phyloP scores from a whole-genome alignment of 2,329 filamentous ascomycete species.

The Raffaelea arxii region DNA sequence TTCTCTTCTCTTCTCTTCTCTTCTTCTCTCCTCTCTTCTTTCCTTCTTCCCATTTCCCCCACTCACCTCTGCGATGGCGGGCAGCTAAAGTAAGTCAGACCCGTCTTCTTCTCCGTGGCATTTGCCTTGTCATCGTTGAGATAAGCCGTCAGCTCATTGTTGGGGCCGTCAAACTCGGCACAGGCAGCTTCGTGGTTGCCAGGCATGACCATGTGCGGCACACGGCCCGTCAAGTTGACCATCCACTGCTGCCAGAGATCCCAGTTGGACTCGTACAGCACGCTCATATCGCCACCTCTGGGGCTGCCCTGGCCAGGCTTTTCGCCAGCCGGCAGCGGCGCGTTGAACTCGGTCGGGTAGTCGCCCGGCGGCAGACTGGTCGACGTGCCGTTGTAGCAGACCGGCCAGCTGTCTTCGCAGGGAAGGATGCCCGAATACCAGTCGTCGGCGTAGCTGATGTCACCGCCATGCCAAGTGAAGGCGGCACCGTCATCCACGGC shows the following conservation, averaged over 20 bases:
- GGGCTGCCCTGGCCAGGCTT: conserved; percentile 34
- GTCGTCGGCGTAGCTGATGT: conserved; percentile 31
- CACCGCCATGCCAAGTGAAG: conserved; percentile 44
- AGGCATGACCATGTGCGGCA: conserved; percentile 39
- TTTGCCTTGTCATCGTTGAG: conserved; percentile 33
- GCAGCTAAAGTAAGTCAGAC: conserved; percentile 40
- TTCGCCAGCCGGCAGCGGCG: conserved; percentile 34
- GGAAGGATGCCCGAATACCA: conserved; percentile 32
- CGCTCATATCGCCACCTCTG: conserved; percentile 36
- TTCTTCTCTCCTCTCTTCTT: no score
- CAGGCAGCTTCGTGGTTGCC: conserved; percentile 42
- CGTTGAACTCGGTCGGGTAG: conserved; percentile 28
- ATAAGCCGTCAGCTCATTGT: conserved; percentile 34
- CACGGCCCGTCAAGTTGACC: conserved; percentile 27
- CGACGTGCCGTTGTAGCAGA: conserved; percentile 41
- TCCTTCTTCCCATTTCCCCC: no score
- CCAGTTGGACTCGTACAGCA: conserved; percentile 41
- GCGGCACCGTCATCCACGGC: conserved; percentile 31
- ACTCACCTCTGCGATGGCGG: conserved; percentile 35
- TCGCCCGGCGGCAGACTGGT: conserved; percentile 28
- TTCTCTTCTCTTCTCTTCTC: no score
- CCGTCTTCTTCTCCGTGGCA: conserved; percentile 24
- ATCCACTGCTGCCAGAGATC: conserved; percentile 43
- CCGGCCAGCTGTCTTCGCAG: conserved; percentile 34
- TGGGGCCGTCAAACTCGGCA: conserved; percentile 35